Conservation (phyloP, 495 filamentous ascomycete genomes). For the Talaromyces borbonicus region DNA sequence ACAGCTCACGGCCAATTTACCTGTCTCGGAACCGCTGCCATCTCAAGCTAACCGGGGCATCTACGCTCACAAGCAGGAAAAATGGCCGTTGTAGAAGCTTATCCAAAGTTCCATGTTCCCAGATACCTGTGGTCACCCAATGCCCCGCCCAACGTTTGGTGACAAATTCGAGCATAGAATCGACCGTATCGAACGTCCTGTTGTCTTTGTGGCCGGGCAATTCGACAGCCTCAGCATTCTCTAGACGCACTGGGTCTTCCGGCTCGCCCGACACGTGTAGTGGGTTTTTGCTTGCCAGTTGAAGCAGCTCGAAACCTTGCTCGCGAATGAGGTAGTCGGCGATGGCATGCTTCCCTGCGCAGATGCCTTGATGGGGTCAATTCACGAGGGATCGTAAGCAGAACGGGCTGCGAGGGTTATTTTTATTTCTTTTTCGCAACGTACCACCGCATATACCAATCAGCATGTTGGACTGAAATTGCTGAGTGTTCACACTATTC, state of each 20-base stretch:
- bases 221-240: slow-evolving; percentile 17
- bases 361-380: slow-evolving; percentile 55
- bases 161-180: slow-evolving; percentile 67
- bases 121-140: slow-evolving; percentile 78
- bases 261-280: slow-evolving; percentile 17
- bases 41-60: slow-evolving; percentile 74
- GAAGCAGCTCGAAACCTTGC: slow-evolving; percentile 55
- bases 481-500: not conserved
- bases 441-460: slow-evolving; percentile 88
- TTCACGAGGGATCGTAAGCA: not conserved
- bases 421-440: no score
- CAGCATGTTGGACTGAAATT: slow-evolving; percentile 52
- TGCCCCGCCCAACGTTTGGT: slow-evolving; percentile 72
- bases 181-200: slow-evolving; percentile 44
- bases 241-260: slow-evolving; percentile 22
- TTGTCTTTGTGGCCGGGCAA: slow-evolving; percentile 14
- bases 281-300: slow-evolving; percentile 17
- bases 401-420: not conserved
- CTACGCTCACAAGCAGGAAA: slow-evolving; percentile 85
- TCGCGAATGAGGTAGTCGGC: slow-evolving; percentile 70
- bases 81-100: slow-evolving; percentile 69
- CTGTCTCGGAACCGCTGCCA: slow-evolving; percentile 62
- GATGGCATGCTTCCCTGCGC: slow-evolving; percentile 79
- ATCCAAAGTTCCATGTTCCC: slow-evolving; percentile 57
- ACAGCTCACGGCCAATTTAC: slow-evolving; percentile 21